Percentiles rank a stretch among this genome's conserved stretches.
Evolutionary conservation across 345 rosid genomes (phyloP).

Genomic region (Pistacia integerrima): DNA sequence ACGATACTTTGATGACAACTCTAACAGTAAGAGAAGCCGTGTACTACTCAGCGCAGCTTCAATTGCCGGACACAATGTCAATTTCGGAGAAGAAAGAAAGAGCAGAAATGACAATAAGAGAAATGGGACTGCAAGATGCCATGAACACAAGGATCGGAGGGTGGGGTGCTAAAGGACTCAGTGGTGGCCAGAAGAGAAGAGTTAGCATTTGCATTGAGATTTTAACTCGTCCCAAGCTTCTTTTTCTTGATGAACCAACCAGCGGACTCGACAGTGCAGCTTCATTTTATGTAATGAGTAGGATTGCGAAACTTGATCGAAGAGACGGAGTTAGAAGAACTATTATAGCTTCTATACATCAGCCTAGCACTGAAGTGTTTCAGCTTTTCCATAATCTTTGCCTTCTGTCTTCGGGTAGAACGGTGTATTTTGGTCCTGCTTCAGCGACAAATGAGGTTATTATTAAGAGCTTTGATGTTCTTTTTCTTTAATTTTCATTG

Average conservation of each 20-base stretch:
- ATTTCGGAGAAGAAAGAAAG: slow-evolving; percentile 44
- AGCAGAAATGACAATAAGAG: slow-evolving; percentile 51
- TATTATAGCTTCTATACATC: slow-evolving; percentile 50
- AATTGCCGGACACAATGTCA: slow-evolving; percentile 49
- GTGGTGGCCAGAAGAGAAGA: slow-evolving; percentile 34
- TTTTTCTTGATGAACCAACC: slow-evolving; percentile 64
- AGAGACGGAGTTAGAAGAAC: slow-evolving; percentile 33
- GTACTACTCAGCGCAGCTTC: slow-evolving; percentile 58
- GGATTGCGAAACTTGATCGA: slow-evolving; percentile 35
- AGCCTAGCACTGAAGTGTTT: slow-evolving; percentile 54
- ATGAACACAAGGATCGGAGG: slow-evolving; percentile 51
- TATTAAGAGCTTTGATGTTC: too few species aligned
- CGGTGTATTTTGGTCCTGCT: slow-evolving; percentile 54
- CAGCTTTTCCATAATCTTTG: slow-evolving; percentile 50
- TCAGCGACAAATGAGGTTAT: slow-evolving; percentile 37
- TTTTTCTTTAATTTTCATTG: too few species aligned
- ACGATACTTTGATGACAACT: slow-evolving; percentile 41
- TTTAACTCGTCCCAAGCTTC: slow-evolving; percentile 47
- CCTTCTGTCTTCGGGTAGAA: slow-evolving; percentile 49
- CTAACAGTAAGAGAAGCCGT: slow-evolving; percentile 54
- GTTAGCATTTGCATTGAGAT: slow-evolving; percentile 54
- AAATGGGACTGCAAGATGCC: slow-evolving; percentile 50
- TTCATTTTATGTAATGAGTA: slow-evolving; percentile 42
- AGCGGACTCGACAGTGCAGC: slow-evolving; percentile 38
- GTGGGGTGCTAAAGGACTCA: slow-evolving; percentile 49